Evolutionary conservation across 257 asterid genomes (phyloP).

Genomic region (Ajuga chamaepitys): DNA sequence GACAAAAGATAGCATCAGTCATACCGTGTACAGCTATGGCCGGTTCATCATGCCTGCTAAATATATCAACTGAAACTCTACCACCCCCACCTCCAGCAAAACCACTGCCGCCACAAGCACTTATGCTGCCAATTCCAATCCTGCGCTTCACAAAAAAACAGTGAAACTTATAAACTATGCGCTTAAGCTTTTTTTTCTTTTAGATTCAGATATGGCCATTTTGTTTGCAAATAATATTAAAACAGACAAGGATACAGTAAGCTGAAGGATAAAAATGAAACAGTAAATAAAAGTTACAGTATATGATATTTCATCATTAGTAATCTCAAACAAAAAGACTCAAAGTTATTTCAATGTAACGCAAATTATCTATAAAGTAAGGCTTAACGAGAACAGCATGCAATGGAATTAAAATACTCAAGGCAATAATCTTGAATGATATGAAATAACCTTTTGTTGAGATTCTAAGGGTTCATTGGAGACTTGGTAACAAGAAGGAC

Average conservation of each 20-base stretch:
- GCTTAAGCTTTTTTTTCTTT: background rate
- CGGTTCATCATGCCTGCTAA: constrained; percentile 92
- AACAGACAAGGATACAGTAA: background rate
- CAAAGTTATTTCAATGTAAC: background rate
- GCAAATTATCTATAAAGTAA: background rate
- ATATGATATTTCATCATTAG: background rate
- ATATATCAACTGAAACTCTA: constrained; percentile 84
- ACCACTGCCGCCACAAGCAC: constrained; percentile 95
- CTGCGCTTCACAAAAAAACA: constrained; percentile 50
- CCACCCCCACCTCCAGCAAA: constrained; percentile 99
- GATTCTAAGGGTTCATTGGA: background rate
- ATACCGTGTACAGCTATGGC: constrained; percentile 65
- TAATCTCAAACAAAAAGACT: background rate
- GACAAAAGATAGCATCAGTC: constrained; percentile 5
- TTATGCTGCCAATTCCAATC: constrained; percentile 75
- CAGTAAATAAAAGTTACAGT: background rate
- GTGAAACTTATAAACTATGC: constrained; percentile 8
- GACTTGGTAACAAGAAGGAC: background rate
- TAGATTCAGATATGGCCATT: background rate
- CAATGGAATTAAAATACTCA: background rate
- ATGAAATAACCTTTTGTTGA: background rate
- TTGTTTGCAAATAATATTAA: background rate
- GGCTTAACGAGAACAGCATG: background rate
- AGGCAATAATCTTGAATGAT: background rate
- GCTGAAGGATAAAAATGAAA: background rate